Conservation (phyloP, 345 rosid genomes). For the Acer yangbiense region DNA sequence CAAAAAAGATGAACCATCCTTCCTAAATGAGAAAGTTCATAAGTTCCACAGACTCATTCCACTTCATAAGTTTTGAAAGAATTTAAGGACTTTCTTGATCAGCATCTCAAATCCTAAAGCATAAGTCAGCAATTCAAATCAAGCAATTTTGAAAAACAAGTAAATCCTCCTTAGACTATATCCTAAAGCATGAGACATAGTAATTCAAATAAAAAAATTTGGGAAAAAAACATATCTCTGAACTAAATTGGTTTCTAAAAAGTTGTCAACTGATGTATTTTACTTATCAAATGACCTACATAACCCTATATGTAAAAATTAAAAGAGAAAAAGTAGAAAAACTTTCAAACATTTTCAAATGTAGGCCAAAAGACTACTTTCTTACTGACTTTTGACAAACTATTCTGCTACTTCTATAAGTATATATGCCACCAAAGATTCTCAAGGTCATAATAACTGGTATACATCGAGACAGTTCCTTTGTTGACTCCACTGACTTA, state of each 20-base stretch:
- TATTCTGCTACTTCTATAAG: background rate
- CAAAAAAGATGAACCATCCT: slow-evolving; percentile 17
- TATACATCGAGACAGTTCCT: background rate
- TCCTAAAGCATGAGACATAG: background rate
- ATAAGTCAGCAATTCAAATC: background rate
- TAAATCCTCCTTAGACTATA: background rate
- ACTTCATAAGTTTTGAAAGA: background rate
- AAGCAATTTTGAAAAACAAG: background rate
- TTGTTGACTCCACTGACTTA: background rate
- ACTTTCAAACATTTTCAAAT: background rate
- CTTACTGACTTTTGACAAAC: background rate
- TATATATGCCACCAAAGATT: background rate
- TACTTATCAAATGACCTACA: too few relatives aligned
- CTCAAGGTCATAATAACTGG: background rate
- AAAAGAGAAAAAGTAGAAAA: too few relatives aligned
- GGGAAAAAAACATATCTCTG: background rate
- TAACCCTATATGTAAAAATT: too few relatives aligned
- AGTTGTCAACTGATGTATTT: background rate
- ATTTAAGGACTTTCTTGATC: background rate
- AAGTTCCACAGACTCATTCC: slow-evolving; percentile 5
- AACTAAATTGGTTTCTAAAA: background rate
- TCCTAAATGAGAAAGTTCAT: slow-evolving; percentile 1
- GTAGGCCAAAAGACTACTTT: background rate
- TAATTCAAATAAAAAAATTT: background rate
- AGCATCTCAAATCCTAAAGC: slow-evolving; percentile 2